These are phyloP conservation scores for Camelina sativa DNA, from an alignment of 345 rosid genomes.

Conservation along the genomic window DNA sequence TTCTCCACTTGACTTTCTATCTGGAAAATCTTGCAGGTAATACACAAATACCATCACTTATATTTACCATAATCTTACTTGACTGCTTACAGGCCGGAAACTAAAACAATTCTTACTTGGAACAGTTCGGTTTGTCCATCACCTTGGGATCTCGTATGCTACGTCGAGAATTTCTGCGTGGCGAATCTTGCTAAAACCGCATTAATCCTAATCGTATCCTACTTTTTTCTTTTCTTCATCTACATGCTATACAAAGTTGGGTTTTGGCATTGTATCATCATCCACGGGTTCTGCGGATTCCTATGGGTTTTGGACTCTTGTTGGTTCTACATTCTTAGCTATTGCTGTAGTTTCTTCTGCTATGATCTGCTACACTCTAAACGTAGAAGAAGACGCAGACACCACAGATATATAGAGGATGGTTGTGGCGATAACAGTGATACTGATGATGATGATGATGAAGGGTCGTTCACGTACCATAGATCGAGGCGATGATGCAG, in stretches of 20 bases:
- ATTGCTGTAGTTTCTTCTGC: slow-evolving; percentile 50
- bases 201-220: slow-evolving; percentile 40
- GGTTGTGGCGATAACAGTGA: slow-evolving; percentile 10
- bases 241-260: slow-evolving; percentile 55
- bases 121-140: slow-evolving; percentile 54
- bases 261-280: slow-evolving; percentile 52
- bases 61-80: not conserved
- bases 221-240: slow-evolving; percentile 54
- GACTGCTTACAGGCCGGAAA: not conserved
- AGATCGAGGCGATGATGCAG: slow-evolving; percentile 28
- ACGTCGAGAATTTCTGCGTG: slow-evolving; percentile 59
- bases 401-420: slow-evolving; percentile 30
- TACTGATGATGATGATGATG: slow-evolving; percentile 15
- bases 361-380: slow-evolving; percentile 39
- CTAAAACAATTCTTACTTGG: not conserved
- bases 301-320: slow-evolving; percentile 47
- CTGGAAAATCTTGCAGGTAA: slow-evolving; percentile 71
- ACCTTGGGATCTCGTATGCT: slow-evolving; percentile 62
- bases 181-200: slow-evolving; percentile 57
- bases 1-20: slow-evolving; percentile 55
- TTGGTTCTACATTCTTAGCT: slow-evolving; percentile 50
- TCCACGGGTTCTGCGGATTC: slow-evolving; percentile 51
- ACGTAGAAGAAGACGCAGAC: slow-evolving; percentile 24
- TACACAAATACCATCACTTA: slow-evolving; percentile 3
- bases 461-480: slow-evolving; percentile 11